Percentiles rank a stretch among this genome's conserved stretches.
Conservation (phyloP, 2,329 filamentous ascomycete species). For the Scytalidium sp. region DNA sequence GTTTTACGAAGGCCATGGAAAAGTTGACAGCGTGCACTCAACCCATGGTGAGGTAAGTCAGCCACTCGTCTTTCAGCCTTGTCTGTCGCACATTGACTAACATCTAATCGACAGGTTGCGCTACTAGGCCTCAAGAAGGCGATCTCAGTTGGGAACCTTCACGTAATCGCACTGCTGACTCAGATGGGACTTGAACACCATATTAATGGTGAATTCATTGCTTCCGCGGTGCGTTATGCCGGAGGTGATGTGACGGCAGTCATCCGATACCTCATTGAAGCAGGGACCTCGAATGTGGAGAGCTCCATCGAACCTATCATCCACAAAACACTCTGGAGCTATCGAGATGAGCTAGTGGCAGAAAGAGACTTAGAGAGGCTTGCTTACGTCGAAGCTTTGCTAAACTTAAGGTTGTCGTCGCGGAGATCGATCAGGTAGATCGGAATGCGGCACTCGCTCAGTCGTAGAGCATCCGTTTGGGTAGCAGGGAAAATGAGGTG, state of each 20-base stretch:
- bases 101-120: conserved; percentile 14
- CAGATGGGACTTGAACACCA: conserved; percentile 13
- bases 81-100: conserved; percentile 2
- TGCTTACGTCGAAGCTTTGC: conserved; percentile 1
- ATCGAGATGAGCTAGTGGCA: conserved; percentile 8
- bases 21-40: conserved; percentile 20
- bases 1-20: conserved; percentile 22
- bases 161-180: conserved; percentile 16
- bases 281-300: neutral
- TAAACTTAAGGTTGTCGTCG: neutral
- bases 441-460: too few species aligned
- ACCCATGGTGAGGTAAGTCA: conserved; percentile 25
- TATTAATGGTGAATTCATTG: conserved; percentile 12
- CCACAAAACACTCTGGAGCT: neutral
- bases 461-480: too few species aligned
- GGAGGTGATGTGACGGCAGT: conserved; percentile 13
- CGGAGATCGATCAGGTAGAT: neutral
- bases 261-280: conserved; percentile 10
- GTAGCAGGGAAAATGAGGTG: too few species aligned
- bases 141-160: conserved; percentile 14
- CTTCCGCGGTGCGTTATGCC: conserved; percentile 16
- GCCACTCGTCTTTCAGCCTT: neutral
- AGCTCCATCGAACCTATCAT: neutral
- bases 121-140: conserved; percentile 19
- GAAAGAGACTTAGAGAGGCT: conserved; percentile 10